Base-by-base conservation (phyloP, 768 basidiomycete genomes). In the Mycena rosella region DNA sequence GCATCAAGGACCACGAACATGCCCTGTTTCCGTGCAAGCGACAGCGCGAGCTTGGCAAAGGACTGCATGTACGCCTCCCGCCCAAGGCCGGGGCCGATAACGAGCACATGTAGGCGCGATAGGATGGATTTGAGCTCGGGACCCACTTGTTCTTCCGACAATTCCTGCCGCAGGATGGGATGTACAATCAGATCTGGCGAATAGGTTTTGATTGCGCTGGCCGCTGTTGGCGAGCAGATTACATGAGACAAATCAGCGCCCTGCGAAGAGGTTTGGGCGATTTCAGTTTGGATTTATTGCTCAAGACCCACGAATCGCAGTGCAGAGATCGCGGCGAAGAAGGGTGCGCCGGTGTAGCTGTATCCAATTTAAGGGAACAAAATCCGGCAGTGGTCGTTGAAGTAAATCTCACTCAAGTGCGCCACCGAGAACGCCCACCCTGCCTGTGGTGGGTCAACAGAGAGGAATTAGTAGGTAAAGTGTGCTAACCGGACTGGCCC, bases 171-270 rank as follows among this genome's bases (percentile, higher is more conserved):
- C 7, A 99, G 85, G 61, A 99, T 94, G 2, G 95, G 96, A 74
- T 99, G 97, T 0, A 99, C 98, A 74, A 99, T 99, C 48, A 99
- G 81, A 79, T 99, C 96, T 2, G 96, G 96, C 5, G 95, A 96
- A 78, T 98, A 99, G 0, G 94, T 92, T 81, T 99, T 99, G 84
- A 99, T 99, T 49, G 96, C 92, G 6, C 86, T 86, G 29, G 96
- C 95, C 8, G 98, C 97, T 0, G 88, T 89, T 0, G 97, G 97
- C 8, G 96, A 91, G 80, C 98, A 99, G 61, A 99, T 97, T 65
- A 99, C 95, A 84, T 99, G 98, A 26, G 96, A 96, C 24, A 98
- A 85, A 78, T 99, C 97, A 54, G 92, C 94, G 36, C 96, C 96
- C 94, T 94, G 22, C 29, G 44, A 20, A 56, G 38, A 48, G 63